Evolutionary conservation across 106 monocot genomes (phyloP), one percentile per base, ranked within the genome.

Genomic region (Alisma plantagoaquatica): DNA sequence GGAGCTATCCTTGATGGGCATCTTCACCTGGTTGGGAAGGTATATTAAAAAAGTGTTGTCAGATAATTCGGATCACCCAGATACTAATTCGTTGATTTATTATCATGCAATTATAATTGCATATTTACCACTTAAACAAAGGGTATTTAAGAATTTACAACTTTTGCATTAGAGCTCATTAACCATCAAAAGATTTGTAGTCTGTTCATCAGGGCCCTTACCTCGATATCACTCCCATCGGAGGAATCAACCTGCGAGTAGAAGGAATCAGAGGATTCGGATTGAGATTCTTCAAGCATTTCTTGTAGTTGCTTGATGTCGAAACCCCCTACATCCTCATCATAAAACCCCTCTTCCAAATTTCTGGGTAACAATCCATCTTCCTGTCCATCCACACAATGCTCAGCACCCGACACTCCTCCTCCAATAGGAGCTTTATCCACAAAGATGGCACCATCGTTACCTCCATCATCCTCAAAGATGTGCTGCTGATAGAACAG

Each of bases 261-360:
- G 16, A 57, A 71, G 56, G 77, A 77, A 68, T 62, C 60, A 2
- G 84, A 59, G 46, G 91, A 70, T 56, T 98, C 74, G 14, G 96
- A 85, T 33, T 89, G 81, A 10, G 89, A 81, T 24, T 98, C 87
- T 50, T 87, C 81, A 2, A 98, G 71, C 78, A 98, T 89, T 32
- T 89, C 96, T 63, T 98, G 96, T 16, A 98, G 78, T 26, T 74
- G 64, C 70, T 66, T 89, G 28, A 68, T 74, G 23, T 89, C 84
- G 25, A 79, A 81, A 22, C 27, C 66, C 32, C 63, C 78, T 44
- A 71, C 63, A 24, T 51, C 63, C 19, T 70, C 66, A 31, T 43
- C 46, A 60, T 72, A 64, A 28, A 68, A 56, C n/a, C 50, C 45
- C 30, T 62, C 66, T 64, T 80, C 65, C 35, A 70, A 49, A 46